Evolutionary conservation across 306 rosid species (phyloP).

Genomic region (Ammopiptanthus mongolicus): DNA sequence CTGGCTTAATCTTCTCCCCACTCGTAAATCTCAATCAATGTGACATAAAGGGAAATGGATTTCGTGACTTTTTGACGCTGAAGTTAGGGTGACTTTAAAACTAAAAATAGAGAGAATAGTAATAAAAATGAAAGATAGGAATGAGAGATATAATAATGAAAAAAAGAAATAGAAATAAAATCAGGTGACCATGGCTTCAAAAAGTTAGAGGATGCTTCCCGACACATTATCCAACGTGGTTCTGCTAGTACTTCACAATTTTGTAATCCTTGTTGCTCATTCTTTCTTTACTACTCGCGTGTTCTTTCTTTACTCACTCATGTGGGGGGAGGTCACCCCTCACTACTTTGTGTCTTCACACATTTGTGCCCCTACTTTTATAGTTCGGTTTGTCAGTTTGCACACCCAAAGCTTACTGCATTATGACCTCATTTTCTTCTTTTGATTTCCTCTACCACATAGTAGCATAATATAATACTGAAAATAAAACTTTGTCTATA

Average conservation of each 20-base stretch:
- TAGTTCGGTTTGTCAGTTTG: slow-evolving; percentile 39
- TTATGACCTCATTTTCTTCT: slow-evolving; percentile 45
- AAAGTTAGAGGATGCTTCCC: too few species aligned
- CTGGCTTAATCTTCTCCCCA: background rate
- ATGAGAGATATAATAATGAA: too few species aligned
- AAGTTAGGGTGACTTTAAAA: too few species aligned
- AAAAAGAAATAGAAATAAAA: too few species aligned
- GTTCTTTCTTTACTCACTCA: slow-evolving; percentile 2
- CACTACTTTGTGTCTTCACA: slow-evolving; percentile 52
- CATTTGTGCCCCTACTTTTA: slow-evolving; percentile 5
- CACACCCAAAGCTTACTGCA: slow-evolving; percentile 62
- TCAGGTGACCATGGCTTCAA: too few species aligned
- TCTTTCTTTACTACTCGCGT: background rate
- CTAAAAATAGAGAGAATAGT: too few species aligned
- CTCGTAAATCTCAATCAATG: slow-evolving; percentile 17
- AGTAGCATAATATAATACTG: background rate
- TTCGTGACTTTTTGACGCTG: too few species aligned
- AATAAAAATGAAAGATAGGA: too few species aligned
- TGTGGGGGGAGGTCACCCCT: slow-evolving; percentile 50
- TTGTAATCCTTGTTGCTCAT: background rate
- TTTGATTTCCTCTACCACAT: background rate
- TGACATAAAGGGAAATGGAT: too few species aligned
- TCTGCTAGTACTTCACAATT: background rate
- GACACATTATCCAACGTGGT: too few species aligned
- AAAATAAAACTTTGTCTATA: background rate